Evolutionary conservation across 2,329 filamentous ascomycete genomes (phyloP).

Genomic region (Aureobasidium namibiae): DNA sequence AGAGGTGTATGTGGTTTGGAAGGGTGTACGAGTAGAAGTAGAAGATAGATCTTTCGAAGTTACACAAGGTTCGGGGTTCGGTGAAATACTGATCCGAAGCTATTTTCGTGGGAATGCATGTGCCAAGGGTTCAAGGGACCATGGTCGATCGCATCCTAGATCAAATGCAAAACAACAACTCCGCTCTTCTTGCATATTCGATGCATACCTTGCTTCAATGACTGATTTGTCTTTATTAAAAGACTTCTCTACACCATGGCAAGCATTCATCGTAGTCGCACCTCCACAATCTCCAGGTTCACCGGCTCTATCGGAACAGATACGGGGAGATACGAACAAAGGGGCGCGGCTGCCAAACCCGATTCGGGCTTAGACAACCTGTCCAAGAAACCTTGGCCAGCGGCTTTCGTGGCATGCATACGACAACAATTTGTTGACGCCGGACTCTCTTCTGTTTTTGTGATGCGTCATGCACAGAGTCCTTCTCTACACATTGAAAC

Average conservation of each 20-base stretch:
- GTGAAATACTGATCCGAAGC: background rate
- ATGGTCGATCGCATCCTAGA: background rate
- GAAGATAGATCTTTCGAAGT: background rate
- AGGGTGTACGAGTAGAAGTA: background rate
- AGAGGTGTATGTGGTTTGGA: too few species aligned
- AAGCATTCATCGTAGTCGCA: too few species aligned
- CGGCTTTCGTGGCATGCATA: constrained; percentile 3
- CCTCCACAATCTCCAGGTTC: background rate
- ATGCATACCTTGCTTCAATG: background rate
- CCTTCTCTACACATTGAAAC: background rate
- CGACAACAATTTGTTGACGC: constrained; percentile 1
- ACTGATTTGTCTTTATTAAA: background rate
- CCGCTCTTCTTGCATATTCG: background rate
- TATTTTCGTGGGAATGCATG: background rate
- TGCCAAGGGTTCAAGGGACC: background rate
- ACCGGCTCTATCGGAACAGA: background rate
- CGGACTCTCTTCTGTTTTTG: background rate
- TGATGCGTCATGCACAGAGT: background rate
- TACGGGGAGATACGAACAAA: background rate
- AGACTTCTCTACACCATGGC: background rate
- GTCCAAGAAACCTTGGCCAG: background rate
- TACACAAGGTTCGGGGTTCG: background rate
- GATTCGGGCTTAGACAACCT: background rate
- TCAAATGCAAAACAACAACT: background rate
- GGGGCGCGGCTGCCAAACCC: background rate